Percentiles rank a stretch among this genome's conserved stretches.
phyloP scores from a whole-genome alignment of 1,284 basidiomycete genomes.

The Thecaphora thlaspeos region DNA sequence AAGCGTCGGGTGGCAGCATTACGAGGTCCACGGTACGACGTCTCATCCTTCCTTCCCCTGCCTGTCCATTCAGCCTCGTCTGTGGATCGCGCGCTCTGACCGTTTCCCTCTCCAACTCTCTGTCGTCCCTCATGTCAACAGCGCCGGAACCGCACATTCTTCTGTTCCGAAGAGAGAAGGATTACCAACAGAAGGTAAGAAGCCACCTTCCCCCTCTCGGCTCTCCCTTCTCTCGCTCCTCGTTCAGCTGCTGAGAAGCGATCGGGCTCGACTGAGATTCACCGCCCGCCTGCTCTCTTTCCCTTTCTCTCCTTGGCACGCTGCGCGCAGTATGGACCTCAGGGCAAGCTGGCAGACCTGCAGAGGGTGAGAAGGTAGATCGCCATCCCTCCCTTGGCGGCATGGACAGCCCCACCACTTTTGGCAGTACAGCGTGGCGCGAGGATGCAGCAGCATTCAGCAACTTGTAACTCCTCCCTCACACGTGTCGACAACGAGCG shows the following conservation, averaged over 20 bases:
- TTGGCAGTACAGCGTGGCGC: no score
- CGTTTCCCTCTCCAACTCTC: neutral
- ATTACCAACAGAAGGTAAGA: slow-evolving; percentile 55
- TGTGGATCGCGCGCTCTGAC: no score
- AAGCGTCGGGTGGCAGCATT: slow-evolving; percentile 94
- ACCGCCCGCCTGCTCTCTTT: neutral
- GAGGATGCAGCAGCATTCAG: no score
- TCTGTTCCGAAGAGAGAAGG: slow-evolving; percentile 62
- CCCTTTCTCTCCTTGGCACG: neutral
- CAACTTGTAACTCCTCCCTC: no score
- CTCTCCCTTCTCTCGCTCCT: no score
- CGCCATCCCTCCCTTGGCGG: no score
- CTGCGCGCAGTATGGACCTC: slow-evolving; percentile 15
- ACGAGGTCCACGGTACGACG: slow-evolving; percentile 84
- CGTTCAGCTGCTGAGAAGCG: no score
- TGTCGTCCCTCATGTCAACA: neutral
- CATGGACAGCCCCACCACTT: no score
- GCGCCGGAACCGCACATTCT: slow-evolving; percentile 61
- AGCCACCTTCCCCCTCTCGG: neutral
- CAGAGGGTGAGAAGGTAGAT: neutral
- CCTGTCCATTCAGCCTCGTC: no score
- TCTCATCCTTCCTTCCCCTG: slow-evolving; percentile 15
- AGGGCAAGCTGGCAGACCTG: slow-evolving; percentile 15
- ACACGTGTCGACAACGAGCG: no score
- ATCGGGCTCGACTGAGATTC: no score